A percentile compares a stretch with the other conserved stretches of the same genome.
Evolutionary conservation across 73 alveolate genomes (phyloP).

Genomic region (Paramecium sonneborni): DNA sequence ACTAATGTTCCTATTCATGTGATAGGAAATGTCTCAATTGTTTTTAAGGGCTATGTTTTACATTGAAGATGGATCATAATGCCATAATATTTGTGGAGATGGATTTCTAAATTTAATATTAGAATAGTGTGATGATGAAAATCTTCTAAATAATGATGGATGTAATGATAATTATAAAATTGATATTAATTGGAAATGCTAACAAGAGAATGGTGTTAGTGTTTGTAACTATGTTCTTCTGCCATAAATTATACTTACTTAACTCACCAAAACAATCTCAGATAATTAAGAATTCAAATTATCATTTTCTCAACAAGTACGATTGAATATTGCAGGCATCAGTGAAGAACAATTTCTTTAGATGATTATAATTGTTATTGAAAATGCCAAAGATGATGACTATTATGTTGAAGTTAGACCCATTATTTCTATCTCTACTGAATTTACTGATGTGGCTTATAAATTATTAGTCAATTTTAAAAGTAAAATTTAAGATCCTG

Average conservation of each 20-base stretch:
- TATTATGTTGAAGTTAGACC: neutral
- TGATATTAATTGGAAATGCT: neutral
- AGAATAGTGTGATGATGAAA: slow-evolving; percentile 14
- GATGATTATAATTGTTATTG: neutral
- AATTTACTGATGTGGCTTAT: neutral
- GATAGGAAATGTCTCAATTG: neutral
- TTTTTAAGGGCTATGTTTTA: neutral
- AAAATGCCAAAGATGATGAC: neutral
- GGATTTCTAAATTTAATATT: neutral
- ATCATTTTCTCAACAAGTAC: neutral
- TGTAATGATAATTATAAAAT: neutral
- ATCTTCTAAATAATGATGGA: neutral
- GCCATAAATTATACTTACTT: neutral
- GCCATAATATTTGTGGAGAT: neutral
- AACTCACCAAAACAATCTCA: neutral
- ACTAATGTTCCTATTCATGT: neutral
- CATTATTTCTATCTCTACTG: neutral
- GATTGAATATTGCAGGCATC: neutral
- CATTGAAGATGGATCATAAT: neutral
- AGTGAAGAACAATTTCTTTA: neutral
- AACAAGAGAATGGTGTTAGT: neutral
- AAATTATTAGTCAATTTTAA: neutral
- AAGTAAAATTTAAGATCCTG: neutral
- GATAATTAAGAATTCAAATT: neutral
- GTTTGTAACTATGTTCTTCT: neutral